phyloP scores from a whole-genome alignment of 345 rosid genomes.

The Heritiera littoralis region DNA sequence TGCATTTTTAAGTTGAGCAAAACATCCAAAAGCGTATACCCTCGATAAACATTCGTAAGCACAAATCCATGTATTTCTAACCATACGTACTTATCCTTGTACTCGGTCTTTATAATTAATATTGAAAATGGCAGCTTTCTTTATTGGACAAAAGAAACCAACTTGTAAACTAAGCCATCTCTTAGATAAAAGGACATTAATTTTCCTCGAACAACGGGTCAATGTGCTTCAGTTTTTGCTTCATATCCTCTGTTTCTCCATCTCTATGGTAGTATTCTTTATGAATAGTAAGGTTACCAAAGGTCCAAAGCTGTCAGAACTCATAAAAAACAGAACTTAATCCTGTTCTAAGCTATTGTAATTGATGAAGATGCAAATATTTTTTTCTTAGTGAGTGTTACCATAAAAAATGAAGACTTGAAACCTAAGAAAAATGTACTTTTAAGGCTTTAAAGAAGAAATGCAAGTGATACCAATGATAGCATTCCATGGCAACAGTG shows the following conservation, averaged over 20 bases:
- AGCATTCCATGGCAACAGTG: background rate
- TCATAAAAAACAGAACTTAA: background rate
- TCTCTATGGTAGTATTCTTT: background rate
- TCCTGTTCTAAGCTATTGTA: background rate
- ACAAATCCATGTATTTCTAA: background rate
- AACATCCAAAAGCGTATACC: background rate
- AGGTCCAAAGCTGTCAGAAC: background rate
- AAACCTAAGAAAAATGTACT: background rate
- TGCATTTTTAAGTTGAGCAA: background rate
- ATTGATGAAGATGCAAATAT: background rate
- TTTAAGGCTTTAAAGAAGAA: background rate
- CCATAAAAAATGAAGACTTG: background rate
- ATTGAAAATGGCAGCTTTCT: too few species aligned
- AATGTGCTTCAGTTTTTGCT: background rate
- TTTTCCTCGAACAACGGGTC: too few species aligned
- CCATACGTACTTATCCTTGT: slow-evolving; percentile 15
- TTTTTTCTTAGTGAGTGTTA: background rate
- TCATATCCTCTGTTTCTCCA: too few species aligned
- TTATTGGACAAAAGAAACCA: too few species aligned
- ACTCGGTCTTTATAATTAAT: background rate
- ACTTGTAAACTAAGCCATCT: too few species aligned
- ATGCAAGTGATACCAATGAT: background rate
- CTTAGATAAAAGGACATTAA: too few species aligned
- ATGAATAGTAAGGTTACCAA: background rate
- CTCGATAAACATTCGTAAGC: background rate